Conservation (phyloP, 1,284 basidiomycete species). For the Exobasidium rhododendri region DNA sequence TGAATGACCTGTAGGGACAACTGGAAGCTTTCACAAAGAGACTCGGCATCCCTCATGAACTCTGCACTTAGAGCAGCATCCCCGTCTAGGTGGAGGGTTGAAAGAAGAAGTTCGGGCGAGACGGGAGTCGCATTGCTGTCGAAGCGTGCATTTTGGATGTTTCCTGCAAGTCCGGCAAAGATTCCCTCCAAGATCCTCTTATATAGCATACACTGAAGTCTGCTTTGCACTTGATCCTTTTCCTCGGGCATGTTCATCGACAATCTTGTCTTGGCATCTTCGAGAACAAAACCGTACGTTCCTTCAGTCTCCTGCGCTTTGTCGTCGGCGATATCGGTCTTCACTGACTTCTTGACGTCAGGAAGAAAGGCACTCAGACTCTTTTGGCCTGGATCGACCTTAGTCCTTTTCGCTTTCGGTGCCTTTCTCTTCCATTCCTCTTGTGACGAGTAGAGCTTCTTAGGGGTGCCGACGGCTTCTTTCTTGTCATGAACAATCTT, state of each 20-base stretch:
- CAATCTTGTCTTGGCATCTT: constrained; percentile 47
- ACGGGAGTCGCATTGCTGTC: constrained; percentile 29
- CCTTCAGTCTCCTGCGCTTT: constrained; percentile 1
- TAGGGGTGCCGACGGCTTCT: not conserved
- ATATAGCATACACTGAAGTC: constrained; percentile 51
- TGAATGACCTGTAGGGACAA: constrained; percentile 6
- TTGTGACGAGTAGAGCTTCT: constrained; percentile 32
- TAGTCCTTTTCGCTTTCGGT: not conserved
- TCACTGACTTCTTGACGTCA: not conserved
- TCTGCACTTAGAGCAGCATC: constrained; percentile 20
- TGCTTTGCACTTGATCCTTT: constrained; percentile 33
- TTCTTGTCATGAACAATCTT: constrained; percentile 2
- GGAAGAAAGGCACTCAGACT: constrained; percentile 15
- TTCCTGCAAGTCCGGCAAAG: not conserved
- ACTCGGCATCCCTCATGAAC: constrained; percentile 27
- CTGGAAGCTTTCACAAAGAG: constrained; percentile 28
- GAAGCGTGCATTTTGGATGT: not conserved
- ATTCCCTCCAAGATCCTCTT: constrained; percentile 25
- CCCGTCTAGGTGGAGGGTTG: constrained; percentile 20
- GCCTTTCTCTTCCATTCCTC: constrained; percentile 28
- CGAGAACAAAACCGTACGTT: constrained; percentile 23
- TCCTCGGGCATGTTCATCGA: constrained; percentile 25
- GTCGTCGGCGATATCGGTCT: not conserved
- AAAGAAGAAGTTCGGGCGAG: constrained; percentile 19
- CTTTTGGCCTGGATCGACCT: not conserved